These are phyloP conservation scores for Cercospora janseana DNA, from an alignment of 2,329 filamentous ascomycete genomes.

Conservation along the genomic window DNA sequence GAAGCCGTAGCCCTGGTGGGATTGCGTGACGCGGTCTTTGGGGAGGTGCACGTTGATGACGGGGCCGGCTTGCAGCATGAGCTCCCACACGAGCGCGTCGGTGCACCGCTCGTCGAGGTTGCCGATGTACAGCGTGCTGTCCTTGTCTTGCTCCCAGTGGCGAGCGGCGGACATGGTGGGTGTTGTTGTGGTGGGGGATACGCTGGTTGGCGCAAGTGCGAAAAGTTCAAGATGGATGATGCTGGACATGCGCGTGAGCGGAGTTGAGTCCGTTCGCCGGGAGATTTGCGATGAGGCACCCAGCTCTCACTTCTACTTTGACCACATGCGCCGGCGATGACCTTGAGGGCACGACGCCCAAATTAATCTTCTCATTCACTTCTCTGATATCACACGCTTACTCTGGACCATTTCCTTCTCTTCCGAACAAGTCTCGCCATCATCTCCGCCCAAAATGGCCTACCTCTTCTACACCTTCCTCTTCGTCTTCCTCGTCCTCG, in stretches of 20 bases:
- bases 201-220: neutral
- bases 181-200: neutral
- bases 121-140: conserved; percentile 95
- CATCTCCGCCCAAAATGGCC: conserved; percentile 55
- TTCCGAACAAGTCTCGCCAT: neutral
- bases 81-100: conserved; percentile 88
- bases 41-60: conserved; percentile 98
- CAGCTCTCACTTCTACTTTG: neutral
- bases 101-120: conserved; percentile 96
- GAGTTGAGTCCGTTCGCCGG: neutral
- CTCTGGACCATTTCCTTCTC: neutral
- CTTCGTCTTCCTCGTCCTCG: conserved; percentile 67
- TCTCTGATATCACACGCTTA: neutral
- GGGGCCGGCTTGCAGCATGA: conserved; percentile 96
- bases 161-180: conserved; percentile 66
- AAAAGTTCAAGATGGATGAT: conserved; percentile 8
- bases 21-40: conserved; percentile 95
- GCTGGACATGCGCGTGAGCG: neutral
- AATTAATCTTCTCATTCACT: conserved; percentile 6
- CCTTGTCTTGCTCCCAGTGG: conserved; percentile 92
- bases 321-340: conserved; percentile 15
- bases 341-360: conserved; percentile 12
- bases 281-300: neutral
- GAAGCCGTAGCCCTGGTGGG: conserved; percentile 97
- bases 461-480: conserved; percentile 78